phyloP scores from a whole-genome alignment of 306 rosid genomes.

The Fagus sylvatica region DNA sequence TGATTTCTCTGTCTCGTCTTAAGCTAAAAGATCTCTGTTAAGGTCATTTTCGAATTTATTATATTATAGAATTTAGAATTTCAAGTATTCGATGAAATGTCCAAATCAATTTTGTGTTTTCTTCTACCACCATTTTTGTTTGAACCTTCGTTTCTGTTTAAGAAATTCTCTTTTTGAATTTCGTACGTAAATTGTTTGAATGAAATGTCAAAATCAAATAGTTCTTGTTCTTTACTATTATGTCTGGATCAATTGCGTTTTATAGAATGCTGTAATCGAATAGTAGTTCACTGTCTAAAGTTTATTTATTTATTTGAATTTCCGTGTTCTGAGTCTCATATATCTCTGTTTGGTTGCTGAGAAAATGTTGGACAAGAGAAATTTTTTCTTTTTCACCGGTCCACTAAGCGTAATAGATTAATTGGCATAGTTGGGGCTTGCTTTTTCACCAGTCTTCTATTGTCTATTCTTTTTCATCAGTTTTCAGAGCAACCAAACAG shows the following conservation, averaged over 20 bases:
- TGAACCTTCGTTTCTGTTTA: not conserved
- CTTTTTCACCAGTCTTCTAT: not conserved
- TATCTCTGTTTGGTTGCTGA: slow-evolving; percentile 10
- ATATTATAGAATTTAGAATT: slow-evolving; percentile 13
- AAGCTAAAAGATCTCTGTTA: slow-evolving; percentile 26
- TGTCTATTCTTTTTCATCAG: not conserved
- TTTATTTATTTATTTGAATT: not conserved
- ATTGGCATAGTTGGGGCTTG: not conserved
- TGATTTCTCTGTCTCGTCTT: not conserved
- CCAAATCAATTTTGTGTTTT: slow-evolving; percentile 23
- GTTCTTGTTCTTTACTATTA: not conserved
- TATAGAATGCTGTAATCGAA: slow-evolving; percentile 13
- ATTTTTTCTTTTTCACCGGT: not conserved
- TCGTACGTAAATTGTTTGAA: not conserved
- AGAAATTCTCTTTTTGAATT: not conserved
- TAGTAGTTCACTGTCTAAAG: not conserved
- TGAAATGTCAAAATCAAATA: not conserved
- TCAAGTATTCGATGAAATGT: slow-evolving; percentile 28
- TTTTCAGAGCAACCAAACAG: not conserved
- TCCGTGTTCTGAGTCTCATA: not conserved
- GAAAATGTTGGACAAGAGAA: not conserved
- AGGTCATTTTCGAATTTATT: slow-evolving; percentile 23
- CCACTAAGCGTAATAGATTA: not conserved
- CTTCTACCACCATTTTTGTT: not conserved
- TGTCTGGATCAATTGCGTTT: slow-evolving; percentile 9